Base-by-base conservation (phyloP, 768 basidiomycete genomes). In the Amanita thiersii region DNA sequence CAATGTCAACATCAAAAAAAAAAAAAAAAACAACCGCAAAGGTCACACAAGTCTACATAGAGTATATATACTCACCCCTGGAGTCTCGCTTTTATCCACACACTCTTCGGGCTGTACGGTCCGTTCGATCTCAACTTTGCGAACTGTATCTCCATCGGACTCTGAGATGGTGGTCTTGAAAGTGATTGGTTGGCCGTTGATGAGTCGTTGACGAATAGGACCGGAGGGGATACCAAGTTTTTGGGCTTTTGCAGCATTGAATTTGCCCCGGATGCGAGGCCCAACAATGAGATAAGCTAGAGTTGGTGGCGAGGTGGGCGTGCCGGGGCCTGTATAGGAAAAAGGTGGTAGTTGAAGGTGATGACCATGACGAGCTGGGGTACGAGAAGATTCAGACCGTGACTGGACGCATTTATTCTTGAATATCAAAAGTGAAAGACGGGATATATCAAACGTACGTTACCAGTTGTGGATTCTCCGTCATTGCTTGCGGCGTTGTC, bases 181-280 rank as follows among this genome's bases (percentile, higher is more conserved):
- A 0, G 72, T 77, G 26, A 92, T 66, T 0, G 67, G 57, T 54
- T 82, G 64, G 6, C 92, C 91, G 39, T 58, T 71, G 3, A 77
- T 70, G n/a, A 94, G 61, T 39, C 56, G 61, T 1, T 66, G 70
- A n/a, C 86, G 69, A 7, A 76, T 43, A 4, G 70, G 71, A 0
- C 86, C 84, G 1, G 55, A 53, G 2, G 73, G 72, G 2, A 97
- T 61, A 4, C 82, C 80, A 1, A 91, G 65, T 32, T 64, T 72
- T 6, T 65, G 52, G 0, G 91, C 86, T 47, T 75, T 78, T 47
- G 63, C 57, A 0, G 59, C 78, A 46, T 91, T 72, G 53, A 97
- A 94, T 57, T 86, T 88, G 6, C 76, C 76, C 0, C 76, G 73
- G 29, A 68, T 58, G 10, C 64, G 66, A 2, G 76, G 75, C 0